A percentile compares a stretch with the other conserved stretches of the same genome.
phyloP scores from a whole-genome alignment of 352 stramenopile genomes.

The Blastocystis sp. region DNA sequence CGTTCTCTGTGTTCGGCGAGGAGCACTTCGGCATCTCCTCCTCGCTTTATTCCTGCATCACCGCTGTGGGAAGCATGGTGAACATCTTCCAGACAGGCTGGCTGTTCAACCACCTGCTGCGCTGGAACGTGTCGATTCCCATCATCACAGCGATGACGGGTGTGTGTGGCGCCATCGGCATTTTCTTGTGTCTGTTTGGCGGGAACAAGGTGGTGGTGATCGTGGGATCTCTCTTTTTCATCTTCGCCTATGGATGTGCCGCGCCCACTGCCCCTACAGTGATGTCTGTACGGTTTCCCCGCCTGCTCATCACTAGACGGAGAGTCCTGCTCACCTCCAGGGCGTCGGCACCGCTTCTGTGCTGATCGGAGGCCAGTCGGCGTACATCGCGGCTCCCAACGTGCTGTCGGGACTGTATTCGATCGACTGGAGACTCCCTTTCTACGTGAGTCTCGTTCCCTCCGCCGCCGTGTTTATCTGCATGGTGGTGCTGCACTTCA shows the following conservation, averaged over 20 bases:
- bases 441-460: slow-evolving; percentile 15
- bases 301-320: not conserved
- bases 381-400: slow-evolving; percentile 12
- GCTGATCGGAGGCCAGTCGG: slow-evolving; percentile 32
- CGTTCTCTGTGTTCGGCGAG: slow-evolving; percentile 37
- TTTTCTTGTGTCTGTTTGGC: not conserved
- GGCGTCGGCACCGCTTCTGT: not conserved
- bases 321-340: not conserved
- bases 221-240: slow-evolving; percentile 10
- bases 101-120: slow-evolving; percentile 29
- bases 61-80: not conserved
- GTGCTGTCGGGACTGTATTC: not conserved
- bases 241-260: slow-evolving; percentile 16
- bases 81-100: slow-evolving; percentile 47
- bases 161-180: slow-evolving; percentile 22
- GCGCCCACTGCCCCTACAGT: slow-evolving; percentile 28
- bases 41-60: not conserved
- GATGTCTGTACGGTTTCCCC: not conserved
- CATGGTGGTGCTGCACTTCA: slow-evolving; percentile 43
- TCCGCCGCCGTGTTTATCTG: not conserved
- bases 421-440: not conserved
- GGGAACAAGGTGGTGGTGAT: not conserved
- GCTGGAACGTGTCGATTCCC: slow-evolving; percentile 2
- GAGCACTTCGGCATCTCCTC: slow-evolving; percentile 8
- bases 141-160: slow-evolving; percentile 1